Conservation (phyloP, 1,284 basidiomycete genomes). For the Sporisorium reilianum region DNA sequence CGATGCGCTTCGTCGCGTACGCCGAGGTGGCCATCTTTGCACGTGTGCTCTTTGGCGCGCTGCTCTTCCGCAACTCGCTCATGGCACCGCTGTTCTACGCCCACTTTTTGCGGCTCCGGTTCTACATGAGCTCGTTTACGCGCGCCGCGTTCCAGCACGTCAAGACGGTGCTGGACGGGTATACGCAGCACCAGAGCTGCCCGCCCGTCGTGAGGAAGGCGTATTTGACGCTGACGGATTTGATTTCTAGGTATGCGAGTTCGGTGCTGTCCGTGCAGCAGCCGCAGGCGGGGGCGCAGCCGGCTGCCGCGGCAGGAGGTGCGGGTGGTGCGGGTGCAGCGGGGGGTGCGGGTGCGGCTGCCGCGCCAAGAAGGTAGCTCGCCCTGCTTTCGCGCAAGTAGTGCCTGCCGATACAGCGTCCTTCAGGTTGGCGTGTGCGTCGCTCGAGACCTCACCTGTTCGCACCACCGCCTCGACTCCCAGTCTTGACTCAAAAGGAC, state of each 20-base stretch:
- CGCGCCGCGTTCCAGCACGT: constrained; percentile 67
- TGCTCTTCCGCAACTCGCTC: constrained; percentile 65
- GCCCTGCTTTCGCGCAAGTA: not conserved
- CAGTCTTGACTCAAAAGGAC: too few relatives aligned
- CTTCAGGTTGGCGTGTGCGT: too few relatives aligned
- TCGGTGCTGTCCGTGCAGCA: constrained; percentile 64
- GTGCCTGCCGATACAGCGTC: too few relatives aligned
- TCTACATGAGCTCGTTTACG: constrained; percentile 69
- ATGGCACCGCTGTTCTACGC: constrained; percentile 66
- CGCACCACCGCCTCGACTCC: too few relatives aligned
- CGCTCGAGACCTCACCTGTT: too few relatives aligned
- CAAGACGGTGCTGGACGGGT: constrained; percentile 55
- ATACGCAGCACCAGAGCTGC: constrained; percentile 61
- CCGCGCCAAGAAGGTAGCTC: constrained; percentile 17
- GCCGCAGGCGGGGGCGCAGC: constrained; percentile 11
- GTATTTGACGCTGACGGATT: constrained; percentile 63
- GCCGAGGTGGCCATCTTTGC: constrained; percentile 68
- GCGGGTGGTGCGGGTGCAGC: constrained; percentile 3
- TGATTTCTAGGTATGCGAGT: constrained; percentile 64
- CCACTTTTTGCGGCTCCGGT: constrained; percentile 66
- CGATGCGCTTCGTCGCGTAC: constrained; percentile 69
- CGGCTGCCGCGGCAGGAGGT: constrained; percentile 9
- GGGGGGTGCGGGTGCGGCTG: constrained; percentile 8
- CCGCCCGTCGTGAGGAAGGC: constrained; percentile 64
- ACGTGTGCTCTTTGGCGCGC: constrained; percentile 66